These are phyloP conservation scores for Asterionellopsis glacialis DNA, from an alignment of 108 stramenopile genomes.

Conservation along the genomic window DNA sequence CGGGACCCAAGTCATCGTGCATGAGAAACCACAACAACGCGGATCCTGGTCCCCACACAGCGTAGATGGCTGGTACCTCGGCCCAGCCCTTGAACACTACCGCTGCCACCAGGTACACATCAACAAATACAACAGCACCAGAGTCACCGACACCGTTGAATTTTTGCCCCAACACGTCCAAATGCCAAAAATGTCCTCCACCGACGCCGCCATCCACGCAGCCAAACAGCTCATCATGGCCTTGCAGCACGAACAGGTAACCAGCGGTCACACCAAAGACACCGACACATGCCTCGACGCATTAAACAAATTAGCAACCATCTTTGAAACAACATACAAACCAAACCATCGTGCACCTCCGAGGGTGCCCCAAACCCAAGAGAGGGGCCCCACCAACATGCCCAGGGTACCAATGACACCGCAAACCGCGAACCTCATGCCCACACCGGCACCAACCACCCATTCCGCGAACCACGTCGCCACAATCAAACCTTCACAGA, in stretches of 20 bases:
- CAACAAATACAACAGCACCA: conserved; percentile 8
- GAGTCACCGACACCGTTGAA: no score
- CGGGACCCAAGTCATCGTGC: no score
- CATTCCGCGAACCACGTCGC: neutral
- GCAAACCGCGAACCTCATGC: neutral
- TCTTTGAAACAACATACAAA: neutral
- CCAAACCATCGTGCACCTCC: no score
- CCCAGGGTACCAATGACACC: neutral
- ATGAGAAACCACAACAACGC: conserved; percentile 12
- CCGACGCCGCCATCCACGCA: no score
- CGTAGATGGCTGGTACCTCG: conserved; percentile 37
- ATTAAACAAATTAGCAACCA: neutral
- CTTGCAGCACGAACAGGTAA: neutral
- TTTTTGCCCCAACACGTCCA: conserved; percentile 18
- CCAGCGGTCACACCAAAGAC: neutral
- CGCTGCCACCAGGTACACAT: conserved; percentile 29
- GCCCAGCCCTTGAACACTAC: no score
- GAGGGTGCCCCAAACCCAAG: conserved; percentile 2
- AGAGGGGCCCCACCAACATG: no score
- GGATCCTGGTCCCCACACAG: conserved; percentile 23
- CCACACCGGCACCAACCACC: neutral
- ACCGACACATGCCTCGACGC: neutral
- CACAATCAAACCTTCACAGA: neutral
- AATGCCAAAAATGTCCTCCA: neutral
- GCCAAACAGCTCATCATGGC: neutral